A percentile compares a stretch with the other conserved stretches of the same genome.
phyloP scores from a whole-genome alignment of 345 rosid genomes.

The Syzygium aromaticum region DNA sequence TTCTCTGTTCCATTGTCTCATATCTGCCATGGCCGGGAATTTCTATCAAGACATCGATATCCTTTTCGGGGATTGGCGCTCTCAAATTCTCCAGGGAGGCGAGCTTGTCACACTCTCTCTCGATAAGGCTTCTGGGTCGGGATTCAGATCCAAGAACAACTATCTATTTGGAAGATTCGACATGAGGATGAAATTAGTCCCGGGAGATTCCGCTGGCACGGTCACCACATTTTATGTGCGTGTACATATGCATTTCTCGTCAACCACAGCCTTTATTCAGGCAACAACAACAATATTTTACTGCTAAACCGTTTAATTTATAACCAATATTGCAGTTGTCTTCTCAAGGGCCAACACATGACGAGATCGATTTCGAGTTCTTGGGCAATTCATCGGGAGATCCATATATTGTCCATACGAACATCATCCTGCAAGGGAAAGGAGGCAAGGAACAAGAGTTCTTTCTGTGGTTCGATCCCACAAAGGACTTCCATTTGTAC shows the following conservation, averaged over 20 bases:
- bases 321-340: conserved; percentile 14
- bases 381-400: conserved; percentile 47
- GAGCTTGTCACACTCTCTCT: not conserved
- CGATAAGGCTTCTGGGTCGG: conserved; percentile 36
- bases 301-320: not conserved
- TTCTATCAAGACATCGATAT: conserved; percentile 31
- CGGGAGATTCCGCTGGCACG: conserved; percentile 62
- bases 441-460: conserved; percentile 54
- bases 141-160: conserved; percentile 33
- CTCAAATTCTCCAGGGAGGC: not conserved
- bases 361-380: conserved; percentile 61
- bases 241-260: not conserved
- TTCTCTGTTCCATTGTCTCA: not conserved
- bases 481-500: conserved; percentile 49
- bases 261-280: not conserved
- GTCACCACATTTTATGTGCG: conserved; percentile 57
- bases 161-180: conserved; percentile 44
- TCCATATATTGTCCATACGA: conserved; percentile 52
- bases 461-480: conserved; percentile 53
- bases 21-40: conserved; percentile 5
- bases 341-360: conserved; percentile 45
- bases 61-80: not conserved
- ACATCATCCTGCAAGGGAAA: conserved; percentile 38
- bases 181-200: conserved; percentile 49
- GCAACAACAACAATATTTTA: not conserved